Base-by-base conservation (phyloP, 2,329 filamentous ascomycete genomes). In the Xylaria sp. region DNA sequence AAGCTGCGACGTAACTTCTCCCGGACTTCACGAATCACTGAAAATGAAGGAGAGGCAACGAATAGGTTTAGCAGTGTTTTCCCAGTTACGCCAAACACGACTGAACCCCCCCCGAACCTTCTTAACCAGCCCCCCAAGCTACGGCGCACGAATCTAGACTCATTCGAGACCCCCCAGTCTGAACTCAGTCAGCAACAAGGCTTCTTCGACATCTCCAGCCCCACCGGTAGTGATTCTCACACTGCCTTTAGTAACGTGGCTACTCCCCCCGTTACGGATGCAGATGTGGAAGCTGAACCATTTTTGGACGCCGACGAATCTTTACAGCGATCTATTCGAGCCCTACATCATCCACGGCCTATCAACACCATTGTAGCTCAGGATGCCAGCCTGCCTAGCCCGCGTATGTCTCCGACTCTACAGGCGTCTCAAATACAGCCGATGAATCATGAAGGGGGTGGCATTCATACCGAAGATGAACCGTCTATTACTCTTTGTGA, bases 361-460 rank as follows among this genome's bases (percentile, higher is more conserved):
- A 85, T 94, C 59, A 90, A 94, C 76, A 91, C 90, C 56, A 87
- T 91, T 64, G 89, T 90, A 66, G 90, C 91, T 48, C 92, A 96
- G 79, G 95, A 98, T 83, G 94, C 93, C 72, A 98, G 94, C 81
- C 85, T 99, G 70, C 96, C 96, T 62, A 99, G 96, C 79, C 96
- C 96, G 41, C 94, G 96, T 76, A 83, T 99, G 66, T 99, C 96
- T 32, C 96, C 96, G 3, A 97, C 95, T 6, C 88, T 97, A 68
- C 93, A 93, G 75, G 92, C 95, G 52, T 85, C 86, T 32, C 86
- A 88, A 74, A 78, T 85, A 8, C 84, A 84, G 25, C 76, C 78
- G 1, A 75, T 76, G 32, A 79, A 79, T 32, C 79, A 80, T 18
- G 82, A 86, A 52, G 85, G 87, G 1, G 81, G 82, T 12, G 81